Conservation (phyloP, 1,139 yeast genomes). For the Scheffersomyces parashehatae region DNA sequence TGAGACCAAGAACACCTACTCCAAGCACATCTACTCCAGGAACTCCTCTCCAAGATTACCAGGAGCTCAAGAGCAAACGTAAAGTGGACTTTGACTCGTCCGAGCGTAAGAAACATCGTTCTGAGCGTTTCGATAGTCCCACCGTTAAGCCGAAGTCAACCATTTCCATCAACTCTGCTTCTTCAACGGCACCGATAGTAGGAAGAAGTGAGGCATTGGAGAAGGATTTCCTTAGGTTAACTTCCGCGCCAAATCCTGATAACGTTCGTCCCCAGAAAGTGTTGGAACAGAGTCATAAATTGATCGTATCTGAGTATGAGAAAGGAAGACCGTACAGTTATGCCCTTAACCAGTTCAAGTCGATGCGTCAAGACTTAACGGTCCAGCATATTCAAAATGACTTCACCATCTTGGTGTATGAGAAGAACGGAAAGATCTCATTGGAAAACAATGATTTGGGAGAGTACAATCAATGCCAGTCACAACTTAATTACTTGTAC, state of each 20-base stretch:
- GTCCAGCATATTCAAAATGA: slow-evolving; percentile 86
- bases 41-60: slow-evolving; percentile 2
- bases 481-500: slow-evolving; percentile 70
- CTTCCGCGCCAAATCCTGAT: slow-evolving; percentile 89
- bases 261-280: slow-evolving; percentile 73
- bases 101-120: slow-evolving; percentile 46
- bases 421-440: slow-evolving; percentile 85
- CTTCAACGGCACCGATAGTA: slow-evolving; percentile 34
- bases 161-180: slow-evolving; percentile 1
- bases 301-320: slow-evolving; percentile 57
- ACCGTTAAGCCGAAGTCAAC: slow-evolving; percentile 3
- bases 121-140: slow-evolving; percentile 50
- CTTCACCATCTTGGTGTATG: slow-evolving; percentile 79
- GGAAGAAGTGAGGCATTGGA: slow-evolving; percentile 72
- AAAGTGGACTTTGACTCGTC: slow-evolving; percentile 30
- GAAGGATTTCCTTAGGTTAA: slow-evolving; percentile 76
- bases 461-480: slow-evolving; percentile 93
- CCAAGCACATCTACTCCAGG: slow-evolving; percentile 5
- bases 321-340: slow-evolving; percentile 65
- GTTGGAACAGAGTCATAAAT: slow-evolving; percentile 57
- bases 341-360: slow-evolving; percentile 85
- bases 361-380: slow-evolving; percentile 88
- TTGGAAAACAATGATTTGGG: slow-evolving; percentile 82
- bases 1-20: neutral
- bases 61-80: slow-evolving; percentile 4